These are phyloP conservation scores for Lasiosphaeria hispida DNA, from an alignment of 495 filamentous ascomycete species.

Conservation along the genomic window DNA sequence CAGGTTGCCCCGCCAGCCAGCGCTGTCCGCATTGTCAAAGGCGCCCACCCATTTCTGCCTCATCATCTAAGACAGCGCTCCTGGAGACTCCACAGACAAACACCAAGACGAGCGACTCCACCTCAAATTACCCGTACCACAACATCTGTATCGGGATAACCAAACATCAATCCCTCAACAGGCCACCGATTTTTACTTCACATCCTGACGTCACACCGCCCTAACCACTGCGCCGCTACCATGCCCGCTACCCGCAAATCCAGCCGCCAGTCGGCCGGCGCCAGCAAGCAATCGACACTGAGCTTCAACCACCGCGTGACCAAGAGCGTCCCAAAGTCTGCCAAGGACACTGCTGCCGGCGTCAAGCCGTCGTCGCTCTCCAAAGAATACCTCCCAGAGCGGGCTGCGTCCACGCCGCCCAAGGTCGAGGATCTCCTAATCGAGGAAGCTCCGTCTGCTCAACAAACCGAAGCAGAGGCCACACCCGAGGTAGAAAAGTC, in stretches of 20 bases:
- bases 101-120: background rate
- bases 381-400: constrained; percentile 25
- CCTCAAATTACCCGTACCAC: background rate
- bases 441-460: background rate
- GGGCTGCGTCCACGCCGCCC: constrained; percentile 21
- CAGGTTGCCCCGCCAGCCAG: constrained; percentile 34
- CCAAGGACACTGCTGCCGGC: constrained; percentile 39
- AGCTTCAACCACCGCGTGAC: constrained; percentile 75
- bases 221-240: background rate
- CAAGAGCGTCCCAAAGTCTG: constrained; percentile 60
- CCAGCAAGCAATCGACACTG: constrained; percentile 64
- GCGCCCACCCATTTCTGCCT: background rate
- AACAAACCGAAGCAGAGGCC: constrained; percentile 12
- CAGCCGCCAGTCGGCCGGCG: constrained; percentile 42
- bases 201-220: constrained; percentile 23
- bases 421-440: constrained; percentile 26
- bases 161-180: background rate
- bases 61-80: background rate
- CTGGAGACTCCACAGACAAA: background rate
- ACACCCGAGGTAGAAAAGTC: constrained; percentile 31
- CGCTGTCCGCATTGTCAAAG: too few species aligned
- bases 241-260: constrained; percentile 72
- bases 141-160: background rate
- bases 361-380: constrained; percentile 33
- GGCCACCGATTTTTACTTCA: background rate